Percentiles rank a stretch among this genome's conserved stretches.
Evolutionary conservation across 2,329 filamentous ascomycete genomes (phyloP).

Genomic region (Verticillium nubilum): DNA sequence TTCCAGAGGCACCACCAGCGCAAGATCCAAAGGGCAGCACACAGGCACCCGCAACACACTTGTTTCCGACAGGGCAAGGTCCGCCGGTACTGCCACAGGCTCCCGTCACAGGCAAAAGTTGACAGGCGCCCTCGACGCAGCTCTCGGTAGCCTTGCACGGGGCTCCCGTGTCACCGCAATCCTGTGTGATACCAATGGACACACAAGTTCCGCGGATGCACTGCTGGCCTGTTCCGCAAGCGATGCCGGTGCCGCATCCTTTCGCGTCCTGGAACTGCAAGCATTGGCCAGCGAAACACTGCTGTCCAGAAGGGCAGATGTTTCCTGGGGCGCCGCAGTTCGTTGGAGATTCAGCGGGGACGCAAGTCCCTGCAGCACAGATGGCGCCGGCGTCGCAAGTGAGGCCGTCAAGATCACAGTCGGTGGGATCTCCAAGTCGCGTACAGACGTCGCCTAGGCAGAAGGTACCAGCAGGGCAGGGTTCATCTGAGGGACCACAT

Average conservation of each 20-base stretch:
- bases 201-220: not conserved
- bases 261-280: not conserved
- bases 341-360: not conserved
- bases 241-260: not conserved
- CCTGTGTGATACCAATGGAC: not conserved
- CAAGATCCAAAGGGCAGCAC: not conserved
- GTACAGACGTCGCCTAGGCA: not conserved
- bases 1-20: not conserved
- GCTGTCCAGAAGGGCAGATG: not conserved
- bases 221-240: not conserved
- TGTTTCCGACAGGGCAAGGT: not conserved
- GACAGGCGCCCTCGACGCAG: not conserved
- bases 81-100: not conserved
- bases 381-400: not conserved
- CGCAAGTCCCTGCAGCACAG: not conserved
- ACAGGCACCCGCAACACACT: not conserved
- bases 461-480: not conserved
- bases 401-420: not conserved
- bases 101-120: not conserved
- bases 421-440: not conserved
- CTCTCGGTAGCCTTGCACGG: not conserved
- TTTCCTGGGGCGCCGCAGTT: not conserved
- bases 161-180: not conserved
- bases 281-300: not conserved
- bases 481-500: not conserved